Evolutionary conservation across 495 filamentous ascomycete species (phyloP).

Genomic region (Venustampulla echinocandica): DNA sequence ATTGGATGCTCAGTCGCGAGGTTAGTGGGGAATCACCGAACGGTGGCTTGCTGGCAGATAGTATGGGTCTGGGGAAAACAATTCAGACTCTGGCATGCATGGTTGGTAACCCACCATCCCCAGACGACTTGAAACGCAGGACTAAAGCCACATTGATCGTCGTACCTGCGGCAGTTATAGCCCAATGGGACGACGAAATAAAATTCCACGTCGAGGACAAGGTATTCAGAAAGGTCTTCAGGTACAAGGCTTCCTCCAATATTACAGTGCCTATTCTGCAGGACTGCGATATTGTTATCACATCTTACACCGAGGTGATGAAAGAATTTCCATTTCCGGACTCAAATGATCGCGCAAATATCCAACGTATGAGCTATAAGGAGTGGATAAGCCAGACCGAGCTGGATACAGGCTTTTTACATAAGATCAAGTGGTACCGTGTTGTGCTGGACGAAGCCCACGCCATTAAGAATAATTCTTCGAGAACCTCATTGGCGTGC

Average conservation of each 20-base stretch:
- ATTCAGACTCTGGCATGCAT: conserved; percentile 43
- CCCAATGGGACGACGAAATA: conserved; percentile 52
- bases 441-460: conserved; percentile 90
- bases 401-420: conserved; percentile 62
- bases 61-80: conserved; percentile 61
- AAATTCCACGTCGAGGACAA: conserved; percentile 10
- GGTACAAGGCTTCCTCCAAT: conserved; percentile 62
- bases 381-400: conserved; percentile 51
- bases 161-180: conserved; percentile 41
- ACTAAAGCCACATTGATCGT: conserved; percentile 36
- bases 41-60: conserved; percentile 50
- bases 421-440: conserved; percentile 67
- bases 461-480: conserved; percentile 49
- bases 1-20: conserved; percentile 52
- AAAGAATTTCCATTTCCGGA: conserved; percentile 17
- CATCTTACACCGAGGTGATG: conserved; percentile 47
- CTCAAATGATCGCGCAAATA: neutral
- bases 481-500: conserved; percentile 43
- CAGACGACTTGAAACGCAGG: conserved; percentile 10
- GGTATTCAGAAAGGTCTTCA: conserved; percentile 22
- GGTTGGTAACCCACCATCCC: conserved; percentile 30
- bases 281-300: conserved; percentile 27
- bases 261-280: conserved; percentile 10
- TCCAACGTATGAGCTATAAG: conserved; percentile 1
- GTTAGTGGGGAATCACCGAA: conserved; percentile 28